Evolutionary conservation across 1,284 basidiomycete species (phyloP).

Genomic region (Rhodotorula sp.): DNA sequence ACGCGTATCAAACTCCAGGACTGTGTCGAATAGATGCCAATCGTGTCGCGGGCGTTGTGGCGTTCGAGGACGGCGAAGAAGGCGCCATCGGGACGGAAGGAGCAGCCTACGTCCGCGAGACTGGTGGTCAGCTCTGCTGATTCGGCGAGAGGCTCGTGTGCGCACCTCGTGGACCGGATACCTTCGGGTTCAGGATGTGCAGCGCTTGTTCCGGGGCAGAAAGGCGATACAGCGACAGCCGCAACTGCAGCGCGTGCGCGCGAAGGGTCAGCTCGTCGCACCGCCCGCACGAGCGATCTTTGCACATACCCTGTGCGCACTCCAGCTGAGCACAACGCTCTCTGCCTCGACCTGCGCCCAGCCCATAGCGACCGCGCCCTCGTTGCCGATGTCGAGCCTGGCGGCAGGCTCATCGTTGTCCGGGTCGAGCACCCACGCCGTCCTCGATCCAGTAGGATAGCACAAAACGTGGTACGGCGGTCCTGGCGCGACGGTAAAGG

Average conservation of each 20-base stretch:
- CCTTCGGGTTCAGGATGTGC: slow-evolving; percentile 40
- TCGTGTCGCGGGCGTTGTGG: slow-evolving; percentile 33
- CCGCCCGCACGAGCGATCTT: no score
- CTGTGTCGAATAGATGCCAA: slow-evolving; percentile 40
- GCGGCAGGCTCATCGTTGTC: slow-evolving; percentile 17
- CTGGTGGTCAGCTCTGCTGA: not conserved
- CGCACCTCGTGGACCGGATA: not conserved
- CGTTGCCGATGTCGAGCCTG: slow-evolving; percentile 26
- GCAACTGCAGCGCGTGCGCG: slow-evolving; percentile 19
- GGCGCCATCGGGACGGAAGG: slow-evolving; percentile 17
- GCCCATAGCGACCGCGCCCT: slow-evolving; percentile 16
- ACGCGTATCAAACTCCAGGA: slow-evolving; percentile 31
- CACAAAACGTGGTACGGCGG: slow-evolving; percentile 13
- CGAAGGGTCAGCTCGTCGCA: not conserved
- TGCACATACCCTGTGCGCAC: not conserved
- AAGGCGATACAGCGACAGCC: slow-evolving; percentile 39
- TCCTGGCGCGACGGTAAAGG: not conserved
- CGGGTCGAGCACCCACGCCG: slow-evolving; percentile 23
- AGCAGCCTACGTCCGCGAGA: slow-evolving; percentile 11
- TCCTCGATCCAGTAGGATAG: not conserved
- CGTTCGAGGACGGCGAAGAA: slow-evolving; percentile 42
- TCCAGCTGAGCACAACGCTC: slow-evolving; percentile 24
- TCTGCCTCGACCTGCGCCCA: slow-evolving; percentile 5
- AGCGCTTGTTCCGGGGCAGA: not conserved
- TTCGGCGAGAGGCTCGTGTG: not conserved